Base-by-base conservation (phyloP, 768 basidiomycete genomes). In the Suillus ampliporus region DNA sequence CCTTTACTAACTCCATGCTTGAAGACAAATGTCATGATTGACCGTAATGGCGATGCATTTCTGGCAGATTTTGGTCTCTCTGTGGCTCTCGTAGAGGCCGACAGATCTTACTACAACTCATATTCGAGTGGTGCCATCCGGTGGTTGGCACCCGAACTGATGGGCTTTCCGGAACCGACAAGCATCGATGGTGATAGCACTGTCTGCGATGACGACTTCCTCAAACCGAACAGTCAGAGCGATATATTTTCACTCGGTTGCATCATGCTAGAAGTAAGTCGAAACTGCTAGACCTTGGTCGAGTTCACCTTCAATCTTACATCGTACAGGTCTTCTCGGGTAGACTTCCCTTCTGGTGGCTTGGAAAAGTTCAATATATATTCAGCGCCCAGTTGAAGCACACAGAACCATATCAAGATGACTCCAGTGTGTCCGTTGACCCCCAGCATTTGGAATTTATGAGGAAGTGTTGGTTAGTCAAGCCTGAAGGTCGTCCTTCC, bases 41-140 rank as follows among this genome's bases (percentile, higher is more conserved):
- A 53, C 8, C 3, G 2, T 3, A 14, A 53, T 7, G 52, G 52
- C 19, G 35, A 35, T 35, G 52, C 52, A n/a, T 21, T 53, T 21
- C 34, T 53, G 34, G n/a, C 52, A 9, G 52, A 53, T 53, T 53
- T 53, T 6, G 52, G 52, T 21, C 52, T 53, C 52, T 53, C 52
- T 1, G n/a, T 34, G 8, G 52, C 34, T 35, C 52, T 53, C 13
- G 52, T n/a, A 21, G 52, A 53, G 6, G n/a, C 19, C 14, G 34
- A 53, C 52, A n/a, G n/a, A 53, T 35, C 34, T 5, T 53, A 53
- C 52, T 34, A 34, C 19, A 34, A 53, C n/a, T 35, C 52, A 4
- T n/a, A 35, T n/a, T 35, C 31, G 34, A 53, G n/a, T 21, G 34
- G 34, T 11, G 52, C 52, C 31, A 28, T 53, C 34, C 52, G 52